Base-by-base conservation (phyloP, 169 alveolate species). In the Eimeria sp. region DNA sequence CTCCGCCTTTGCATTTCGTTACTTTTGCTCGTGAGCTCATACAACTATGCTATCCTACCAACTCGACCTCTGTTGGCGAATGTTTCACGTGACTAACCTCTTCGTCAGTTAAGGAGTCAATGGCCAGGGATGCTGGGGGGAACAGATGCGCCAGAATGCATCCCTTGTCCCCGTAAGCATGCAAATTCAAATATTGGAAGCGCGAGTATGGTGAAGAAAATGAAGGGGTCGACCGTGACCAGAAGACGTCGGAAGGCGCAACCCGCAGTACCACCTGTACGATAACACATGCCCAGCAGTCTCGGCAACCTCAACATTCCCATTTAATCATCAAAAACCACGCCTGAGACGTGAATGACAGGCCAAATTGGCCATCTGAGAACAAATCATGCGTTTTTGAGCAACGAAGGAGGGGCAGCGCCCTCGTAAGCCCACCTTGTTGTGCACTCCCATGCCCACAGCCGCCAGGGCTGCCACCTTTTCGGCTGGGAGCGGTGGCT, bases 361-460 rank as follows among this genome's bases (percentile, higher is more conserved):
- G 10, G 6, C 25, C 20, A 54, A 54, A 54, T 54, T 54, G 27
- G 3, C 63, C 34, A 25, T 30, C 5, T 67, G 78, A 6, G 49
- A 67, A 67, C 49, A 11, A 25, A 16, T 16, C 30, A 1, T 27
- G 22, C 14, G 73, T 4, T 30, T 47, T 30, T 14, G 49, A 70
- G 76, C 47, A 67, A n/a, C 76, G 11, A 7, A 4, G 22, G 25
- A 30, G 47, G 49, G 5, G 78, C 10, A 0, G 5, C 7, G 83
- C 30, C 30, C 6, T 70, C 20, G 83, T 1, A 9, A 43, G 43
- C 95, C 57, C 54, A 93, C 96, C 89, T 93, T 93, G 78, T 93
- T 93, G 87, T 93, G 96, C 25, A 93, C 96, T 18, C 96, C 96
- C 96, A 93, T 93, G 63, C 78, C 80, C 67, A 84, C 45, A 49